Evolutionary conservation across 1,284 basidiomycete species (phyloP), one percentile per base, ranked within the genome.

Genomic region (Sparassis latifolia): DNA sequence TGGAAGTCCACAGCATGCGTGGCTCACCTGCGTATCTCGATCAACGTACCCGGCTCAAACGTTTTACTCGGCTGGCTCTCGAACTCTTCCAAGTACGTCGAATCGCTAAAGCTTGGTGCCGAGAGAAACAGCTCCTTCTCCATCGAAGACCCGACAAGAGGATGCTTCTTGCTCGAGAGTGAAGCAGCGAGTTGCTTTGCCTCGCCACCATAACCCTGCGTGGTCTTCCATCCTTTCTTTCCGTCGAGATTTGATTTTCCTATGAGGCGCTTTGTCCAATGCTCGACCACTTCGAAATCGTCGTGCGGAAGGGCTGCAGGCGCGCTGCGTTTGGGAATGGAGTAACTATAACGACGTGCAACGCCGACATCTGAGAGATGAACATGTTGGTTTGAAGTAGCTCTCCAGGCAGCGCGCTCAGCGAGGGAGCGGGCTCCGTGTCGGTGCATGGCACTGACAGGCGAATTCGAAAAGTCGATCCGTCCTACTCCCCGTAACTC

Each of bases 1-100:
- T 20, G 20, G 20, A 32, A 46, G 1, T 38, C 38, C 1, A 30
- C 12, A 12, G 31, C 39, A 9, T 35, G 42, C 10, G 31, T 12
- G 37, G 20, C 75, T 50, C 56, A 82, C 84, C 76, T 76, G 54
- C 84, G 72, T 33, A 82, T 60, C 56, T 86, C 84, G 31, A 86
- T 69, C 48, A 84, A 79, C 12, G 80, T 72, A 0, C 84, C 84
- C 2, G 72, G 72, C 41, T 46, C 10, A 62, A 46, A 3, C 45
- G 44, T 42, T 43, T 9, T 3, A 41, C 32, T 45, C 5, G 10
- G 39, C 5, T n/a, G 20, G 9, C 10, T 10, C 28, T 4, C 47
- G 7, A 47, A 20, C 41, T 44, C 42, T 9, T 10, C 39, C 35
- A 20, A 10, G n/a, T 10, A 42, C 49, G 20, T 20, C 20, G 20